Percentiles rank a stretch among this genome's conserved stretches.
Evolutionary conservation across 202 grass and related monocot genomes (phyloP).

Genomic region (Schoenoplectus triqueter): DNA sequence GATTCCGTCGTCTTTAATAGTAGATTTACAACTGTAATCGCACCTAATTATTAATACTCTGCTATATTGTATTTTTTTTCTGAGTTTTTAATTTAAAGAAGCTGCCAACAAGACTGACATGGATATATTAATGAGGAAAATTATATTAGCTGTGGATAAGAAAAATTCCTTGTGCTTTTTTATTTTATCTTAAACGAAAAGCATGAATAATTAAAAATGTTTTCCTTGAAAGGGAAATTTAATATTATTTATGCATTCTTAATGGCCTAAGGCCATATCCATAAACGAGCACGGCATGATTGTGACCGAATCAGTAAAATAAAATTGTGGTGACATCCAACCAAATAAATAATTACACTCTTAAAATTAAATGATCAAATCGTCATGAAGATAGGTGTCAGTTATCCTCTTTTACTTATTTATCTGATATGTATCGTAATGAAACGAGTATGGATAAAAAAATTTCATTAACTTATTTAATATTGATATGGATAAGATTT

Average conservation of each 20-base stretch:
- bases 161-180: neutral
- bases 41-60: constrained; percentile 20
- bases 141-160: constrained; percentile 14
- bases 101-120: neutral
- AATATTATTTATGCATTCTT: neutral
- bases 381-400: too few relatives aligned
- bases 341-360: neutral
- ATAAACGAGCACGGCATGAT: neutral
- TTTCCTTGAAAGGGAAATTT: neutral
- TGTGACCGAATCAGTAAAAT: neutral
- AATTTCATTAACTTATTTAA: too few relatives aligned
- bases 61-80: neutral
- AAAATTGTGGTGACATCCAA: constrained; percentile 13
- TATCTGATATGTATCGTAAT: too few relatives aligned
- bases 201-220: neutral
- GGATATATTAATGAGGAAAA: neutral
- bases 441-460: too few relatives aligned
- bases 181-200: neutral
- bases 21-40: constrained; percentile 31
- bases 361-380: neutral
- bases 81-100: neutral
- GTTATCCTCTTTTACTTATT: too few relatives aligned
- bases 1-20: neutral
- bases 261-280: neutral
- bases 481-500: too few relatives aligned